Conservation (phyloP, 331 rosid species). For the Erythrophleum ivorense region DNA sequence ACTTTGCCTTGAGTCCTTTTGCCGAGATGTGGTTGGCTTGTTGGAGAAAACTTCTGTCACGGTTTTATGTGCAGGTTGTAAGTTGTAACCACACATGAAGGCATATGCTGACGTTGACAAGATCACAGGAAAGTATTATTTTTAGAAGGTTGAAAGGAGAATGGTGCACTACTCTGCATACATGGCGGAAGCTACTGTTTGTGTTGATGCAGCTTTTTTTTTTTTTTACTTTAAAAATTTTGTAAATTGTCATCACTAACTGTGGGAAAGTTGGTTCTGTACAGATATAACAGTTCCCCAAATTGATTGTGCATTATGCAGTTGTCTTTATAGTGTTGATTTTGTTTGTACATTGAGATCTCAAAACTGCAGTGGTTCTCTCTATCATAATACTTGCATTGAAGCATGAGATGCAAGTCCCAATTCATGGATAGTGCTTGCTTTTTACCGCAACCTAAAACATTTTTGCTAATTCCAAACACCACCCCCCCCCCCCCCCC, state of each 20-base stretch:
- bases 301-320: not conserved
- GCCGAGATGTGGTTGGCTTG: slow-evolving; percentile 34
- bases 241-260: not conserved
- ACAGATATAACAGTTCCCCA: not conserved
- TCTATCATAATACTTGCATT: not conserved
- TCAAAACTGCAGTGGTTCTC: not conserved
- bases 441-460: not conserved
- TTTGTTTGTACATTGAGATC: not conserved
- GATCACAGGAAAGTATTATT: slow-evolving; percentile 23
- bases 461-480: too few species aligned
- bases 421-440: not conserved
- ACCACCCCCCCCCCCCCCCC: too few species aligned
- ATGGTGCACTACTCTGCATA: slow-evolving; percentile 36
- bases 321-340: not conserved
- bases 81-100: slow-evolving; percentile 39
- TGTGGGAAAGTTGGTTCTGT: not conserved
- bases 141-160: slow-evolving; percentile 41
- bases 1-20: slow-evolving; percentile 26
- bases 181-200: slow-evolving; percentile 36
- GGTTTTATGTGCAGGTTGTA: slow-evolving; percentile 36
- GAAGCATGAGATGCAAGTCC: not conserved
- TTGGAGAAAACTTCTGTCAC: slow-evolving; percentile 33
- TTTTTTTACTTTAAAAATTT: not conserved
- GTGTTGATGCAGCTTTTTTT: not conserved
- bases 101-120: slow-evolving; percentile 35